phyloP scores from a whole-genome alignment of 2,329 filamentous ascomycete genomes.

The Aureobasidium pullulans region DNA sequence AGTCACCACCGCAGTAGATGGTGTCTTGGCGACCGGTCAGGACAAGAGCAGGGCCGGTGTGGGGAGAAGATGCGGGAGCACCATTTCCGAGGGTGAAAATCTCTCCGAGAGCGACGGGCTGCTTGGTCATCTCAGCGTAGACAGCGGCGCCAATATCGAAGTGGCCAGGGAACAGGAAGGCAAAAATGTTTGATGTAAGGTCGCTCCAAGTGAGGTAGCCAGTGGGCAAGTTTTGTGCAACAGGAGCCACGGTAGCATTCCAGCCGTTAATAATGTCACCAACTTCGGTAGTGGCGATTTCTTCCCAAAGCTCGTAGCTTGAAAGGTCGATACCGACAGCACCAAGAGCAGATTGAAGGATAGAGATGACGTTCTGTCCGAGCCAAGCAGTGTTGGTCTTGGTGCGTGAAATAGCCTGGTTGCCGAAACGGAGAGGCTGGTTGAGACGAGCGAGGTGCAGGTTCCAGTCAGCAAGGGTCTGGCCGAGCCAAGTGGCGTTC shows the following conservation, averaged over 20 bases:
- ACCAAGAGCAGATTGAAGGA: slow-evolving; percentile 33
- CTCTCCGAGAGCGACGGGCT: slow-evolving; percentile 26
- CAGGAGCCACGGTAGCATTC: slow-evolving; percentile 19
- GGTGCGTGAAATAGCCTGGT: slow-evolving; percentile 12
- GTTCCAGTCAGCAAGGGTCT: slow-evolving; percentile 23
- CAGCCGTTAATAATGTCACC: slow-evolving; percentile 23
- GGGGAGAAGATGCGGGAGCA: slow-evolving; percentile 17
- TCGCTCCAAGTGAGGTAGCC: slow-evolving; percentile 24
- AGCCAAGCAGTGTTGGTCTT: slow-evolving; percentile 4
- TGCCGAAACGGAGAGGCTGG: slow-evolving; percentile 24
- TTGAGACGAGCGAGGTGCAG: slow-evolving; percentile 24
- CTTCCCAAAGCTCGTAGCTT: slow-evolving; percentile 15
- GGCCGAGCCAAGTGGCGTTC: slow-evolving; percentile 20
- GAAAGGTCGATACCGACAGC: slow-evolving; percentile 27
- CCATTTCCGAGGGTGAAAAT: slow-evolving; percentile 21
- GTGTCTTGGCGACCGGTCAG: slow-evolving; percentile 22
- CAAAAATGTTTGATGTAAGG: slow-evolving; percentile 23
- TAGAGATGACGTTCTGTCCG: slow-evolving; percentile 34
- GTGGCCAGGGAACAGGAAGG: slow-evolving; percentile 24
- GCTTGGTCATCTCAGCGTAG: slow-evolving; percentile 24
- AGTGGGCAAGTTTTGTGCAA: slow-evolving; percentile 16
- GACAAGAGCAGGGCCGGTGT: slow-evolving; percentile 23
- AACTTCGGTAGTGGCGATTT: slow-evolving; percentile 18
- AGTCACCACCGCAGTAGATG: slow-evolving; percentile 19
- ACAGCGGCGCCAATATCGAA: slow-evolving; percentile 25